Conservation (phyloP, 1,139 yeast species). For the Taiozyma sp. region DNA sequence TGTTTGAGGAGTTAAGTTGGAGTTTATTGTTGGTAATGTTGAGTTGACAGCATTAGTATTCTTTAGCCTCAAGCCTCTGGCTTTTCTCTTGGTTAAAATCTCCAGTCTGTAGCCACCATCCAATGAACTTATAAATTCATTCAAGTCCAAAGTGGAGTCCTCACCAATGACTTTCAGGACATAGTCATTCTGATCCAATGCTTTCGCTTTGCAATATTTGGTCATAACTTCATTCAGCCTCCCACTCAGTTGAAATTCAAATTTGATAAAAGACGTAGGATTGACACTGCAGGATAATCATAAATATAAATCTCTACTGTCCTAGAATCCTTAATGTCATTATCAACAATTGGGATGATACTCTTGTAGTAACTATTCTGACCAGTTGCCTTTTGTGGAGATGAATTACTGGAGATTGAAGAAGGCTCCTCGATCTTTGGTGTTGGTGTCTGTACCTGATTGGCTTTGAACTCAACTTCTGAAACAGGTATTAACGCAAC, state of each 20-base stretch:
- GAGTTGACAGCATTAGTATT: background rate
- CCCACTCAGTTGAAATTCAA: slow-evolving; percentile 28
- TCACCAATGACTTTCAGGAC: slow-evolving; percentile 27
- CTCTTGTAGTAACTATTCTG: slow-evolving; percentile 32
- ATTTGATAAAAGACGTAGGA: slow-evolving; percentile 19
- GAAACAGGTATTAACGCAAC: slow-evolving; percentile 50
- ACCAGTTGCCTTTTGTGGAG: slow-evolving; percentile 9
- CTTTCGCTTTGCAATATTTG: slow-evolving; percentile 27
- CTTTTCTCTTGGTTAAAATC: slow-evolving; percentile 14
- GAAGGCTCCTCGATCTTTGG: slow-evolving; percentile 30
- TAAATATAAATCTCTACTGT: slow-evolving; percentile 26
- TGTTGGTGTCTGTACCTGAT: slow-evolving; percentile 45
- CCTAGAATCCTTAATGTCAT: slow-evolving; percentile 22
- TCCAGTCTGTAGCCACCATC: slow-evolving; percentile 26
- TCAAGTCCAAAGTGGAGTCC: slow-evolving; percentile 25
- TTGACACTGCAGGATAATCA: slow-evolving; percentile 27
- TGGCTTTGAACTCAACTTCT: slow-evolving; percentile 28
- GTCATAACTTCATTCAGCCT: slow-evolving; percentile 29
- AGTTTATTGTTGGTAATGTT: slow-evolving; percentile 22
- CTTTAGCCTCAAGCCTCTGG: slow-evolving; percentile 7
- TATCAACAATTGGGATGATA: slow-evolving; percentile 24
- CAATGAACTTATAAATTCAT: slow-evolving; percentile 30
- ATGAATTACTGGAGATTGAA: background rate
- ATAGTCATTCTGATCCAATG: slow-evolving; percentile 29
- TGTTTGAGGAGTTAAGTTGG: slow-evolving; percentile 23